Evolutionary conservation across 768 basidiomycete genomes (phyloP), one percentile per base, ranked within the genome.

Genomic region (Tricholoma matsutake): DNA sequence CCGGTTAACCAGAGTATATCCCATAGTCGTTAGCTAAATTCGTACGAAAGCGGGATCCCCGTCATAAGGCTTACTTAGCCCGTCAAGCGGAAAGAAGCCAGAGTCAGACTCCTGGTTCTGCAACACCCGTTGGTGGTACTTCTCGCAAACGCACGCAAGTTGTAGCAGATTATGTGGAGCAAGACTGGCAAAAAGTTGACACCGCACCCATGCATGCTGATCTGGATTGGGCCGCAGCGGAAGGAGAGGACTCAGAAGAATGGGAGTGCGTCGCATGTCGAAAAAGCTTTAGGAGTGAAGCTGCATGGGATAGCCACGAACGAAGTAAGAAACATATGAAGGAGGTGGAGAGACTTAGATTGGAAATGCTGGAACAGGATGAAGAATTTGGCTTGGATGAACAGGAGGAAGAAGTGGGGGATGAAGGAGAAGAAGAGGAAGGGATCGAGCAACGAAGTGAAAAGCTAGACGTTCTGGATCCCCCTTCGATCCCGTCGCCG

Each of bases 241-340:
- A 89, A 69, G 86, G 85, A 6, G 85, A 84, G 29, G 83, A 88
- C 60, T 75, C 82, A 4, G 91, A 94, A 67, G 91, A 91, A 69
- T 94, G 90, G 88, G 95, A 96, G 71, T 99, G 97, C 68, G 88
- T 98, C n/a, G 96, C 88, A 7, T 99, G 97, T 68, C 80, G 83
- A 29, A 98, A 97, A 77, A 81, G 83, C 0, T 98, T 98, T 71
- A 78, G 88, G 68, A 94, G 89, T 64, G 95, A 98, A 67, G 92
- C 93, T 0, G 92, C 94, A 4, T 99, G 96, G 96, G 81, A 88
- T 66, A 98, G 94, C 71, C 97, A 98, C 64, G 97, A 98, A 72
- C 81, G 95, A 64, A 97, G 95, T 72, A 91, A 91, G 75, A 97
- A 94, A 73, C 97, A 99, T 68, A 70, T 91, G 70, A 92, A 89